A percentile compares a stretch with the other conserved stretches of the same genome.
These are phyloP conservation scores for Tricholoma terreum DNA, from an alignment of 768 basidiomycete genomes.

Conservation along the genomic window DNA sequence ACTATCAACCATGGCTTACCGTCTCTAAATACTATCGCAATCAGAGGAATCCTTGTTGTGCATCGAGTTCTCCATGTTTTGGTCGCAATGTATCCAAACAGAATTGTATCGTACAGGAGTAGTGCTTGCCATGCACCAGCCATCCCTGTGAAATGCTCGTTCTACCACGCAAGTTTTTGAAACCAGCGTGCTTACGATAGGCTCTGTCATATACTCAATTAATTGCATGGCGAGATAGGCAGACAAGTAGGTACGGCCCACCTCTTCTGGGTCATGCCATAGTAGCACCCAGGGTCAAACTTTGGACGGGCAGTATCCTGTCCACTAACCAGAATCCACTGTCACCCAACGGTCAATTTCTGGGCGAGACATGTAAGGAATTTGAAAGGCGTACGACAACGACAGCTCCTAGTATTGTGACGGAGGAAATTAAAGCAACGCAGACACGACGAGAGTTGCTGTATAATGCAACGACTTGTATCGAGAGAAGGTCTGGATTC, in stretches of 20 bases:
- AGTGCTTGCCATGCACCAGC: not conserved
- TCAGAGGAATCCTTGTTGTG: not conserved
- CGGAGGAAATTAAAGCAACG: not conserved
- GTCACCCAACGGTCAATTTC: not conserved
- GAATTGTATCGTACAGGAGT: not conserved
- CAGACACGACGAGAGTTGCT: not conserved
- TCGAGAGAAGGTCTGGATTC: not conserved
- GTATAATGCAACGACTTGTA: slow-evolving; percentile 1
- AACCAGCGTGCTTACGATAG: not conserved
- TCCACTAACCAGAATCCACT: not conserved
- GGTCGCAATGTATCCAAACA: not conserved
- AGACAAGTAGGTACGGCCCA: not conserved
- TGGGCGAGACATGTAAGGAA: not conserved
- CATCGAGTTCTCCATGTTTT: not conserved
- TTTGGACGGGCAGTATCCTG: not conserved
- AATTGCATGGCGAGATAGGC: not conserved
- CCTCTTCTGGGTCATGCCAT: not conserved
- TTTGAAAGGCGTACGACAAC: not conserved
- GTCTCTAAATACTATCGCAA: not conserved
- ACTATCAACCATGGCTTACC: not conserved
- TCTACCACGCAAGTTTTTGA: not conserved
- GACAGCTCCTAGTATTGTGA: not conserved
- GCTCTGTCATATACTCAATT: slow-evolving; percentile 5
- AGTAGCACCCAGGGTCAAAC: not conserved
- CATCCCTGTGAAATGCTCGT: not conserved